A percentile compares a stretch with the other conserved stretches of the same genome.
These are phyloP conservation scores for Mycena maculata DNA, from an alignment of 768 basidiomycete species.

Conservation along the genomic window DNA sequence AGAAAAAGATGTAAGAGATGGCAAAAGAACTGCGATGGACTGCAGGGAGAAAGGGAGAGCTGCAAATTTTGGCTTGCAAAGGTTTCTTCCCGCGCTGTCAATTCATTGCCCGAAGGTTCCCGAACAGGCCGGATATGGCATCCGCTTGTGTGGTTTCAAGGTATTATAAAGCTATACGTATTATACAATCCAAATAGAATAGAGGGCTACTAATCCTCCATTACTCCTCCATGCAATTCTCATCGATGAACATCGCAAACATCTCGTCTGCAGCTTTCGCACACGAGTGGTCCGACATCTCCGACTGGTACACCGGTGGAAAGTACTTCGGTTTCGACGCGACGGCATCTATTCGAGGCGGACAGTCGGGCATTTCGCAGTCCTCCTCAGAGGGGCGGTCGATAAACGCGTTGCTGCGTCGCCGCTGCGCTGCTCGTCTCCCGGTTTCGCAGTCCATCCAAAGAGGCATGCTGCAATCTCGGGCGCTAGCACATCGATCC, in stretches of 20 bases:
- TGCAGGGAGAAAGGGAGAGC: background rate
- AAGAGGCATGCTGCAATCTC: background rate
- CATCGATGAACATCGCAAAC: slow-evolving; percentile 29
- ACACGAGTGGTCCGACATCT: slow-evolving; percentile 10
- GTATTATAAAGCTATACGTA: background rate
- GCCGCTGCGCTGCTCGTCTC: background rate
- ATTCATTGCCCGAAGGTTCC: too few species aligned
- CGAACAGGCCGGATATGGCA: too few species aligned
- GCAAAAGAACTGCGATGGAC: background rate
- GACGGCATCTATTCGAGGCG: background rate
- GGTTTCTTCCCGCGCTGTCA: slow-evolving; percentile 5
- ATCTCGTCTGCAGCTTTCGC: slow-evolving; percentile 23
- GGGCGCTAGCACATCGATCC: background rate
- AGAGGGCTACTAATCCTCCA: background rate
- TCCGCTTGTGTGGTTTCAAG: too few species aligned
- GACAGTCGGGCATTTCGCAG: slow-evolving; percentile 14
- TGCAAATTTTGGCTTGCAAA: background rate
- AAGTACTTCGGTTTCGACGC: background rate
- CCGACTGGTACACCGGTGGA: background rate
- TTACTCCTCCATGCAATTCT: slow-evolving; percentile 25
- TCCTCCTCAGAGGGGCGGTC: background rate
- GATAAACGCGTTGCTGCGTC: background rate
- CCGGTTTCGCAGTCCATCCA: background rate
- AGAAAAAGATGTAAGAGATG: too few species aligned
- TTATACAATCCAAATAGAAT: background rate